Conservation (phyloP, 495 filamentous ascomycete species). For the Lasiosphaeriaceae sp. region DNA sequence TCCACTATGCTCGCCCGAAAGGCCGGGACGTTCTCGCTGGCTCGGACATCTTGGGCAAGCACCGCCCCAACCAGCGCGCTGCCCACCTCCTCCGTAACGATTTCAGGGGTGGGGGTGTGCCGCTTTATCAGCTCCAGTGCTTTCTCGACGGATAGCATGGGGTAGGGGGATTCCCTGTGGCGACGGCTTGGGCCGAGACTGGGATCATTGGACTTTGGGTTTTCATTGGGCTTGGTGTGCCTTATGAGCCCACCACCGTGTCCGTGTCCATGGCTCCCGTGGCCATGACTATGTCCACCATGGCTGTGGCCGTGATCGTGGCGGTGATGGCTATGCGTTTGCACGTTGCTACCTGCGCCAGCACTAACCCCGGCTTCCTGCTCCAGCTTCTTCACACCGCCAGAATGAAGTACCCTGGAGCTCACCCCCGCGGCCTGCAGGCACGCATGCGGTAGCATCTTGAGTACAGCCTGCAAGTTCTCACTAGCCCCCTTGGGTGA, state of each 20-base stretch:
- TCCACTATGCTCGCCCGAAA: slow-evolving; percentile 96
- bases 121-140: slow-evolving; percentile 69
- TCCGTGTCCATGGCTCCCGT: slow-evolving; percentile 58
- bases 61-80: slow-evolving; percentile 66
- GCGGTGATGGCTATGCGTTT: slow-evolving; percentile 28
- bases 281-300: slow-evolving; percentile 56
- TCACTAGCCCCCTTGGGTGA: slow-evolving; percentile 96
- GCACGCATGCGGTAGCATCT: slow-evolving; percentile 89
- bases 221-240: slow-evolving; percentile 57
- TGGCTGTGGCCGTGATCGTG: slow-evolving; percentile 56
- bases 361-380: slow-evolving; percentile 61
- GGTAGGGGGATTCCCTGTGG: slow-evolving; percentile 82
- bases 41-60: slow-evolving; percentile 76
- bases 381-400: slow-evolving; percentile 81
- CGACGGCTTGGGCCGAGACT: slow-evolving; percentile 70
- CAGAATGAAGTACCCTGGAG: slow-evolving; percentile 74
- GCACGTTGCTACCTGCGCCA: slow-evolving; percentile 3
- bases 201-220: slow-evolving; percentile 75
- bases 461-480: slow-evolving; percentile 88
- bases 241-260: slow-evolving; percentile 61
- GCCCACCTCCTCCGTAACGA: slow-evolving; percentile 56
- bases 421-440: slow-evolving; percentile 78
- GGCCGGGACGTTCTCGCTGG: slow-evolving; percentile 80
- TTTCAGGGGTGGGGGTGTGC: slow-evolving; percentile 58
- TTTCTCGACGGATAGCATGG: slow-evolving; percentile 82